These are phyloP conservation scores for Geotrichum bryndzae DNA, from an alignment of 1,139 yeast species.

Conservation along the genomic window DNA sequence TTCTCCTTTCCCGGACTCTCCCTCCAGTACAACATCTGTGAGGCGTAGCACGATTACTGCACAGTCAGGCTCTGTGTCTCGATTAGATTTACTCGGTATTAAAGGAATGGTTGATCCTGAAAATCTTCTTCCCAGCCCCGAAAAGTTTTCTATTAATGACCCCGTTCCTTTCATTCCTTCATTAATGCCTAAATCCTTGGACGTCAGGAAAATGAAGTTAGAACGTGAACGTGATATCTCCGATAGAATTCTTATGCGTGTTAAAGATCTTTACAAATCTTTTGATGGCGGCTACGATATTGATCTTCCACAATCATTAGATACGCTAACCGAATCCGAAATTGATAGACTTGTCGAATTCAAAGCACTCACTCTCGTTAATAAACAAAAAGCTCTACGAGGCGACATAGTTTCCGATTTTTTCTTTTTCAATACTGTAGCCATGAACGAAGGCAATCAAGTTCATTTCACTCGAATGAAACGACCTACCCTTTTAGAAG, in stretches of 20 bases:
- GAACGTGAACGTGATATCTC: constrained; percentile 36
- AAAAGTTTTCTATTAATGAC: background rate
- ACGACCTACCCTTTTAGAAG: constrained; percentile 55
- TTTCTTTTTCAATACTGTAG: constrained; percentile 43
- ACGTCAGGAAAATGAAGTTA: constrained; percentile 53
- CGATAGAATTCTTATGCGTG: constrained; percentile 48
- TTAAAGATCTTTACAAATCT: constrained; percentile 53
- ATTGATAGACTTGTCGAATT: constrained; percentile 54
- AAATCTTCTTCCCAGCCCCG: background rate
- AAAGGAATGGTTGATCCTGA: background rate
- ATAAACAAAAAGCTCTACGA: constrained; percentile 77
- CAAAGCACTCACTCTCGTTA: constrained; percentile 63
- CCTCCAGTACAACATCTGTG: background rate
- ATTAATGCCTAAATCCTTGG: constrained; percentile 68
- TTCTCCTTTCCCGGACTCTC: background rate
- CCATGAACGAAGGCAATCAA: constrained; percentile 37
- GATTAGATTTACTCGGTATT: background rate
- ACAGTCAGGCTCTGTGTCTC: background rate
- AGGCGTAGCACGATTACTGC: background rate
- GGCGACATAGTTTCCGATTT: constrained; percentile 62
- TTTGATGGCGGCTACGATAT: constrained; percentile 37
- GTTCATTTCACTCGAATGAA: constrained; percentile 48
- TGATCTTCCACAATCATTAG: background rate
- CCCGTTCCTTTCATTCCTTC: constrained; percentile 57
- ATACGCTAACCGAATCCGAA: constrained; percentile 22